Percentiles rank a stretch among this genome's conserved stretches.
Evolutionary conservation across 352 stramenopile species (phyloP).

Genomic region (Aphanomyces invadans): DNA sequence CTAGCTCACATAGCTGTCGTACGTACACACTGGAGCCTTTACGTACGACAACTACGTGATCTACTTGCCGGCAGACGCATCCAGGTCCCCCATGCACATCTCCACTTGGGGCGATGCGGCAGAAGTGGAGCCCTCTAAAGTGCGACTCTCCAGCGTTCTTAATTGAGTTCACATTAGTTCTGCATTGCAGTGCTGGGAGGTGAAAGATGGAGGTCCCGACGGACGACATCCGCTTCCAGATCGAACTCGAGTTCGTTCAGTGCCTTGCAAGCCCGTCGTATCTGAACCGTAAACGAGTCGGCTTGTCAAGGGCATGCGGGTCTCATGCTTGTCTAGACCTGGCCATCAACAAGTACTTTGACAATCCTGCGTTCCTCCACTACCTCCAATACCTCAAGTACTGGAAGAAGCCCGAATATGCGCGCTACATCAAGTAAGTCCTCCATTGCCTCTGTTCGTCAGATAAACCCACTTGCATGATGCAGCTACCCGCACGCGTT

Average conservation of each 20-base stretch:
- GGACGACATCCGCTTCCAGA: conserved; percentile 88
- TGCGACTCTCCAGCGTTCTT: too few species aligned
- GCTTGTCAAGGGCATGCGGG: not conserved
- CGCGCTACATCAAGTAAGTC: conserved; percentile 83
- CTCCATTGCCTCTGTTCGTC: not conserved
- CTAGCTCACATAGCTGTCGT: too few species aligned
- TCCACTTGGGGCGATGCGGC: too few species aligned
- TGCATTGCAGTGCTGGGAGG: too few species aligned
- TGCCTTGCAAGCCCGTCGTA: conserved; percentile 84
- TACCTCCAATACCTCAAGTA: conserved; percentile 91
- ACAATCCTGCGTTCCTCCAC: conserved; percentile 84
- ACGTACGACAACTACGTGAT: too few species aligned
- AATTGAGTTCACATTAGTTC: too few species aligned
- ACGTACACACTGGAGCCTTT: too few species aligned
- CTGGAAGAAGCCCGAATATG: conserved; percentile 88
- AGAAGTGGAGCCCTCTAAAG: too few species aligned
- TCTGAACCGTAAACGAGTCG: conserved; percentile 61
- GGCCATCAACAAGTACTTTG: conserved; percentile 87
- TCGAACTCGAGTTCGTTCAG: conserved; percentile 91
- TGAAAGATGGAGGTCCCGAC: conserved; percentile 69
- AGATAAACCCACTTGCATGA: not conserved
- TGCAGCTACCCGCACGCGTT: conserved; percentile 74
- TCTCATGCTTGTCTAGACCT: conserved; percentile 40
- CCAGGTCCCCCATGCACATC: too few species aligned
- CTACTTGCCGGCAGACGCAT: too few species aligned